A percentile compares a stretch with the other conserved stretches of the same genome.
Conservation (phyloP, 2,329 filamentous ascomycete species). For the Epichloe sp. region DNA sequence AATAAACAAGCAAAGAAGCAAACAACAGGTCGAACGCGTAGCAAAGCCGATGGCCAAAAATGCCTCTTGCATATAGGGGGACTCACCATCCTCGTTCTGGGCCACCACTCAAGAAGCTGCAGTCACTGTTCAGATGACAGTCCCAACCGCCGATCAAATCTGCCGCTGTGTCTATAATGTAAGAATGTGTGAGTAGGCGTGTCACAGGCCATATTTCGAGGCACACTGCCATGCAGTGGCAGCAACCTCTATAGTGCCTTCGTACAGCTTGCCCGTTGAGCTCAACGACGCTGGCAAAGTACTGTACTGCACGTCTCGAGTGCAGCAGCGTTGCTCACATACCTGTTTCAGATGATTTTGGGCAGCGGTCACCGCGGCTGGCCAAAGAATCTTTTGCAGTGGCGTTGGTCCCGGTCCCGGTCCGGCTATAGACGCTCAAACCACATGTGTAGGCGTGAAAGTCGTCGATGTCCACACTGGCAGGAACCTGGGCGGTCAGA, state of each 20-base stretch:
- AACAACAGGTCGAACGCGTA: neutral
- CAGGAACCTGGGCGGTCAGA: conserved; percentile 66
- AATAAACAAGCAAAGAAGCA: neutral
- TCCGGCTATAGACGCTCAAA: conserved; percentile 48
- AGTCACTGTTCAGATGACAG: conserved; percentile 71
- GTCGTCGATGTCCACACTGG: conserved; percentile 59
- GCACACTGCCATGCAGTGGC: neutral
- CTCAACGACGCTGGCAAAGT: neutral
- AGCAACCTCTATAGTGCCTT: neutral
- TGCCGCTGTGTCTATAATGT: conserved; percentile 4
- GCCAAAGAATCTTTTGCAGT: neutral
- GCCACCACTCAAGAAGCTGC: conserved; percentile 64
- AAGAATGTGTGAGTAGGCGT: neutral
- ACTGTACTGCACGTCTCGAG: neutral
- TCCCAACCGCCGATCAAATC: conserved; percentile 57
- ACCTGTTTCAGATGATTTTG: neutral
- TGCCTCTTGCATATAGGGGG: neutral
- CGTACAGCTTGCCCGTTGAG: neutral
- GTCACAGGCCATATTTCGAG: neutral
- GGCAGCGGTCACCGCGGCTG: conserved; percentile 3
- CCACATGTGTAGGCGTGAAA: conserved; percentile 78
- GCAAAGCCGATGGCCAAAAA: neutral
- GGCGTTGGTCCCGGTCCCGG: conserved; percentile 6
- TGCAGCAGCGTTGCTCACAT: neutral
- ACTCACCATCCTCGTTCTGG: conserved; percentile 80